Conservation (phyloP, 345 rosid species). For the Eucalyptus polyanthemos region DNA sequence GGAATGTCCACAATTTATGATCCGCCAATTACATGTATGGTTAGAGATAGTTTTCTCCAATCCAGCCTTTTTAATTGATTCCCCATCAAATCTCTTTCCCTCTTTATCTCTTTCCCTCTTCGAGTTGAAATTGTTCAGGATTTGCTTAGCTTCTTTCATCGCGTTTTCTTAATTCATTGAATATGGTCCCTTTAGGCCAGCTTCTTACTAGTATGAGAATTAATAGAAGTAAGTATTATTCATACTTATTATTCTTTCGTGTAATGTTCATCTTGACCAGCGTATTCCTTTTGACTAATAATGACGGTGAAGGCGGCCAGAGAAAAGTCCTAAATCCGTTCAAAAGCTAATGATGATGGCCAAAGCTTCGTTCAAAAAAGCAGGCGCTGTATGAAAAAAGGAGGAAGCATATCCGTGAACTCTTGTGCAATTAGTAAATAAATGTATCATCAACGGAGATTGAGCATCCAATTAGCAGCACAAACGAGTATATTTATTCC, state of each 20-base stretch:
- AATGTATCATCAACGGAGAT: rapidly evolving
- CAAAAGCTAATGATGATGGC: background rate
- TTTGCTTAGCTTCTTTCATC: background rate
- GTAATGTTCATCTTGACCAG: background rate
- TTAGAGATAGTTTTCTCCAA: background rate
- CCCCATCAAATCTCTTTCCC: background rate
- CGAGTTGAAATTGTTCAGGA: background rate
- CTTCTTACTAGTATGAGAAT: background rate
- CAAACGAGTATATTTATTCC: background rate
- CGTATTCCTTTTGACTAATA: background rate
- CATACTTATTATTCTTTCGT: background rate
- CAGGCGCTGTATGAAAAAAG: background rate
- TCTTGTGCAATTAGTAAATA: background rate
- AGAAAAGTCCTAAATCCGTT: background rate
- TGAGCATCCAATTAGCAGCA: background rate
- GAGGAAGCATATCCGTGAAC: background rate
- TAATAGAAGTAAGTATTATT: background rate
- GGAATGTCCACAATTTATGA: background rate
- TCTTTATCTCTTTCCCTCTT: background rate
- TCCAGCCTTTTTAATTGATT: background rate
- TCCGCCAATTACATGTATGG: background rate
- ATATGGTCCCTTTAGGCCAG: background rate
- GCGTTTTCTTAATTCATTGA: background rate
- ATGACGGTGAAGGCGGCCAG: background rate
- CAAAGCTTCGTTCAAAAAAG: background rate